phyloP scores from a whole-genome alignment of 2,329 filamentous ascomycete species.

The Botrytis galanthina region DNA sequence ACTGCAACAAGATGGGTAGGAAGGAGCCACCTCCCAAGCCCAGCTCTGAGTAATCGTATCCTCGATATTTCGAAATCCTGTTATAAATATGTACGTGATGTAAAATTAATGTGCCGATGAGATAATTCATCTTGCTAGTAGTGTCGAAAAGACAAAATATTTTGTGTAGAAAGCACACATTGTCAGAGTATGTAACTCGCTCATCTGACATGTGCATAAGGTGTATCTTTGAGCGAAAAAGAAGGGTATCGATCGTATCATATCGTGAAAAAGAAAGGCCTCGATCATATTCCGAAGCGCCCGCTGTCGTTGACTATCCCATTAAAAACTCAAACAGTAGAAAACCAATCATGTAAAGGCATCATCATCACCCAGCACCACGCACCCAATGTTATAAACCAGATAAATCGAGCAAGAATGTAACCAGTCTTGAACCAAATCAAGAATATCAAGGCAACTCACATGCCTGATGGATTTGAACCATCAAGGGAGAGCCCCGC shows the following conservation, averaged over 20 bases:
- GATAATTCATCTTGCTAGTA: background rate
- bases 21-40: background rate
- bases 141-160: background rate
- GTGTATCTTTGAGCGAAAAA: background rate
- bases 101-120: constrained; percentile 7
- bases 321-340: background rate
- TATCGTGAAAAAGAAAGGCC: background rate
- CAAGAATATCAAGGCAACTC: background rate
- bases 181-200: background rate
- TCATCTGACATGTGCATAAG: background rate
- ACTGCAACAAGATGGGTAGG: background rate
- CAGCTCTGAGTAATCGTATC: background rate
- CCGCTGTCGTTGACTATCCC: background rate
- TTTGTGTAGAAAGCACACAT: background rate
- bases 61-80: background rate
- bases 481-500: constrained; percentile 17
- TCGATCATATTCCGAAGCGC: background rate
- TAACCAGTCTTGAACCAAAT: constrained; percentile 4
- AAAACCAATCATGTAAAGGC: background rate
- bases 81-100: background rate
- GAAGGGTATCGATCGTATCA: background rate
- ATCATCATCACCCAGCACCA: background rate
- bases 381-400: background rate
- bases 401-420: background rate
- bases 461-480: constrained; percentile 18